phyloP scores from a whole-genome alignment of 176 grass and related monocot species.

The Cenchrus fungigraminus region DNA sequence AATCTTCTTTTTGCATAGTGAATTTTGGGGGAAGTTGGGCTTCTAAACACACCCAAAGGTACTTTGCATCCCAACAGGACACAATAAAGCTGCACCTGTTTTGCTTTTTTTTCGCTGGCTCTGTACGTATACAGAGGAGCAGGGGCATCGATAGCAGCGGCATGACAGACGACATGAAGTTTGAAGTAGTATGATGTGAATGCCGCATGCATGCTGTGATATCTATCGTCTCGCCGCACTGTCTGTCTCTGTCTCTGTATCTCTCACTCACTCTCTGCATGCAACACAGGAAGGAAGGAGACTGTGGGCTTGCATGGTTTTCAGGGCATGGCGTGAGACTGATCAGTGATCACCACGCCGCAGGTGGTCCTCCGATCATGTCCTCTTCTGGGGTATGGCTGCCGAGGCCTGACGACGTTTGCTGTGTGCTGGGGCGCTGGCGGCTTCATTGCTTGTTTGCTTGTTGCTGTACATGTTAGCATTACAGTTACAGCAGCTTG shows the following conservation, averaged over 20 bases:
- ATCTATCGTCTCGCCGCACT: too few species aligned
- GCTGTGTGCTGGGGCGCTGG: not conserved
- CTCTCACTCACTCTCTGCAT: not conserved
- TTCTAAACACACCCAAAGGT: too few species aligned
- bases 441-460: constrained; percentile 21
- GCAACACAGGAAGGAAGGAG: not conserved
- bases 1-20: too few species aligned
- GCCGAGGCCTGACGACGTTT: not conserved
- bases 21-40: too few species aligned
- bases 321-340: constrained; percentile 15
- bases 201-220: not conserved
- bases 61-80: not conserved
- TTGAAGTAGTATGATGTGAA: not conserved
- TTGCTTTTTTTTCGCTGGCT: constrained; percentile 9
- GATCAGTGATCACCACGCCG: not conserved
- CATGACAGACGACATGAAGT: not conserved
- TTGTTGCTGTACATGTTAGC: not conserved
- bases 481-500: not conserved
- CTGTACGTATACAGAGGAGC: not conserved
- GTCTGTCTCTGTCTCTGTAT: too few species aligned
- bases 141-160: not conserved
- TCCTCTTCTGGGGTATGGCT: not conserved
- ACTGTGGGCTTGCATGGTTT: not conserved
- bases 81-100: not conserved
- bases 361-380: constrained; percentile 23